A percentile compares a stretch with the other conserved stretches of the same genome.
phyloP scores from a whole-genome alignment of 1,284 basidiomycete genomes.

The Cryptococcus sp. region DNA sequence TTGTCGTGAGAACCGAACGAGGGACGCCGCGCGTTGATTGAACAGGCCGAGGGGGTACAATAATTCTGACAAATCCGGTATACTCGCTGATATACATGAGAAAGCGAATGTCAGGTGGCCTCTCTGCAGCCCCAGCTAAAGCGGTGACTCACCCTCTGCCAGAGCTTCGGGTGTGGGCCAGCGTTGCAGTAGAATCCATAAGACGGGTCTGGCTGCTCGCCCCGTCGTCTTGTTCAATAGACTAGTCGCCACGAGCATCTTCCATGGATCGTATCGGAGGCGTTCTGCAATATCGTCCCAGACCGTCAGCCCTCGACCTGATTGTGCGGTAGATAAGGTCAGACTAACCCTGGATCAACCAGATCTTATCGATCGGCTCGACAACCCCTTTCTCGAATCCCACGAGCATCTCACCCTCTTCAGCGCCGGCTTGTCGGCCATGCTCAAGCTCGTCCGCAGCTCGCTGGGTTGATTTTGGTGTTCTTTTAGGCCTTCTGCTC shows the following conservation, averaged over 20 bases:
- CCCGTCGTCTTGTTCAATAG: constrained; percentile 34
- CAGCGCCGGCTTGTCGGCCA: not conserved
- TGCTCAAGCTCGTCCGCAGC: not conserved
- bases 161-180: constrained; percentile 23
- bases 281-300: constrained; percentile 14
- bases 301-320: no score
- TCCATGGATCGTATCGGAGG: constrained; percentile 35
- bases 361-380: constrained; percentile 26
- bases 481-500: not conserved
- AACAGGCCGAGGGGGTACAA: constrained; percentile 37
- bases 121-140: not conserved
- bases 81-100: constrained; percentile 9
- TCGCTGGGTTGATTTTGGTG: not conserved
- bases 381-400: constrained; percentile 18
- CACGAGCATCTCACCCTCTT: constrained; percentile 2
- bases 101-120: not conserved
- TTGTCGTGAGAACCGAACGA: constrained; percentile 30
- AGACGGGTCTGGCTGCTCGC: constrained; percentile 28
- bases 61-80: constrained; percentile 26
- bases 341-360: constrained; percentile 29
- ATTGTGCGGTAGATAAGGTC: not conserved
- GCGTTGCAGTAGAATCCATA: constrained; percentile 19
- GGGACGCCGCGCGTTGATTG: constrained; percentile 29
- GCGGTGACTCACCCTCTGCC: constrained; percentile 22
- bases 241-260: constrained; percentile 31